Evolutionary conservation across 176 grass and related monocot species (phyloP).

Genomic region (Ampelocalamus luodianensis): DNA sequence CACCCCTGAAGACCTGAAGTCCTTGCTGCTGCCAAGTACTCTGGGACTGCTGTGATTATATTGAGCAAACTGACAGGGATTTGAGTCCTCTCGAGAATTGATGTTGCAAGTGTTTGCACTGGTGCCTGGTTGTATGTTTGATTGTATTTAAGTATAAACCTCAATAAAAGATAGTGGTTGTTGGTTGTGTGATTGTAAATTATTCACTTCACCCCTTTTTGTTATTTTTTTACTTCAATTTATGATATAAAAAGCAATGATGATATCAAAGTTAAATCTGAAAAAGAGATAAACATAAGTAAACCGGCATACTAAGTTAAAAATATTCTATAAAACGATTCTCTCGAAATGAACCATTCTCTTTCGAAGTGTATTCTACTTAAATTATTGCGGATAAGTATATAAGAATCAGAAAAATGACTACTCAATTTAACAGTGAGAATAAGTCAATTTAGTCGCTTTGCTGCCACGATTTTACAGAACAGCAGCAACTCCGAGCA

Average conservation of each 20-base stretch:
- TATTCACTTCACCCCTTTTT: background rate
- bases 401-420: background rate
- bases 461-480: conserved; percentile 21
- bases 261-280: background rate
- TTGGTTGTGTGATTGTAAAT: conserved; percentile 50
- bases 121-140: conserved; percentile 41
- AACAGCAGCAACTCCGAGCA: background rate
- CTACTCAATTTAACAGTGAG: background rate
- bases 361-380: background rate
- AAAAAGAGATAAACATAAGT: background rate
- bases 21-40: conserved; percentile 8
- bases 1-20: conserved; percentile 49
- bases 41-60: conserved; percentile 43
- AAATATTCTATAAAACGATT: background rate
- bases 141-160: conserved; percentile 55
- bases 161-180: conserved; percentile 40
- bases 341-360: background rate
- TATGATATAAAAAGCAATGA: background rate
- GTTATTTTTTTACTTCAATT: background rate
- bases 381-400: background rate
- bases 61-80: conserved; percentile 41
- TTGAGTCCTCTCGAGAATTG: conserved; percentile 49
- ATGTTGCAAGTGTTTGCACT: background rate
- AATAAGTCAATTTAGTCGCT: background rate
- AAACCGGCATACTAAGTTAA: background rate